These are phyloP conservation scores for Nakaseomyces nivariensis DNA, from an alignment of 1,139 yeast genomes.

Conservation along the genomic window DNA sequence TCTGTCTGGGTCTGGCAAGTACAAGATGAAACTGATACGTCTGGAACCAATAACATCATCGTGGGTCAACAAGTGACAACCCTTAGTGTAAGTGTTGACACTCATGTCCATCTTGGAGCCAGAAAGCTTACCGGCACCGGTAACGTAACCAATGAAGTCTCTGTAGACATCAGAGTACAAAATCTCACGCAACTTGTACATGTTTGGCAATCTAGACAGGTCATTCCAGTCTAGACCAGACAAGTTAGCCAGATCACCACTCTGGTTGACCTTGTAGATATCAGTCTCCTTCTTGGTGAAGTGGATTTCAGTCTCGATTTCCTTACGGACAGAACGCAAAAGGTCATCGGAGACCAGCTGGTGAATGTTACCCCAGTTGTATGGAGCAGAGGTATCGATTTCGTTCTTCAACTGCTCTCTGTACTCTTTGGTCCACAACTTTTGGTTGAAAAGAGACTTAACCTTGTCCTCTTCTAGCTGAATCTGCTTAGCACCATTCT, in stretches of 20 bases:
- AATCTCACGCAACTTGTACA: conserved; percentile 72
- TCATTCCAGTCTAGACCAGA: conserved; percentile 78
- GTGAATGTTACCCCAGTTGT: conserved; percentile 78
- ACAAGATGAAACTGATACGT: conserved; percentile 83
- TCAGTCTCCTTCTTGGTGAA: conserved; percentile 96
- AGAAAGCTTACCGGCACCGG: conserved; percentile 83
- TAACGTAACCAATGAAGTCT: conserved; percentile 66
- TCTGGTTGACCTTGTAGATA: conserved; percentile 87
- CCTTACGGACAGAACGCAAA: conserved; percentile 69
- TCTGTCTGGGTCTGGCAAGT: conserved; percentile 85
- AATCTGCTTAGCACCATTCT: conserved; percentile 15
- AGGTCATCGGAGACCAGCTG: conserved; percentile 67
- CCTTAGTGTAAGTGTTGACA: conserved; percentile 80
- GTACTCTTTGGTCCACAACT: conserved; percentile 43
- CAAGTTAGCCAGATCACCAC: conserved; percentile 90
- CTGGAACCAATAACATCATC: conserved; percentile 97
- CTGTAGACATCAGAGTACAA: conserved; percentile 81
- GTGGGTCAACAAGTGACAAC: conserved; percentile 89
- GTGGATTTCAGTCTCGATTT: conserved; percentile 71
- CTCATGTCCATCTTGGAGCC: conserved; percentile 89
- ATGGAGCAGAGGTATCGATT: conserved; percentile 56
- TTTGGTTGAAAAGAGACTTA: conserved; percentile 40
- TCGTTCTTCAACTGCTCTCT: conserved; percentile 35
- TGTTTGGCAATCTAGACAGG: conserved; percentile 57
- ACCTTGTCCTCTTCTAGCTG: conserved; percentile 32